Percentiles rank a stretch among this genome's conserved stretches.
phyloP scores from a whole-genome alignment of 2,329 filamentous ascomycete genomes.

The Xylaria sp. region DNA sequence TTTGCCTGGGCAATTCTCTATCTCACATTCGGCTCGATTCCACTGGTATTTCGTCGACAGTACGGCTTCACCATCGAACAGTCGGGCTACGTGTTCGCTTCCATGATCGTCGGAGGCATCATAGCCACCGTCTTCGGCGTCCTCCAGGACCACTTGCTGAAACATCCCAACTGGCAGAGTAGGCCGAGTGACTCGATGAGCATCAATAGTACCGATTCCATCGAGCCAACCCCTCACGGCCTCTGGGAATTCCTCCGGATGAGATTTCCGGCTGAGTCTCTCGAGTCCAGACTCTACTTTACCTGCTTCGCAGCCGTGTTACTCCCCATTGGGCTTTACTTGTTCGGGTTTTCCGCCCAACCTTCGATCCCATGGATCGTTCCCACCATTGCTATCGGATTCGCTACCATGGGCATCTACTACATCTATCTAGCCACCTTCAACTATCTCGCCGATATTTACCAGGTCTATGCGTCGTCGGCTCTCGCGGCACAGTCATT shows the following conservation, averaged over 20 bases:
- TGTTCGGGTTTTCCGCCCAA: slow-evolving; percentile 78
- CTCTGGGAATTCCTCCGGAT: slow-evolving; percentile 60
- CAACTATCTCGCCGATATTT: slow-evolving; percentile 91
- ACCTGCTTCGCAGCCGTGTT: slow-evolving; percentile 79
- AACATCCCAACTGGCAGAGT: slow-evolving; percentile 54
- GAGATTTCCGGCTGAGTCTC: slow-evolving; percentile 62
- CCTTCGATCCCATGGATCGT: slow-evolving; percentile 75
- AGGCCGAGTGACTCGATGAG: slow-evolving; percentile 47
- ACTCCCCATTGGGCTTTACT: slow-evolving; percentile 82
- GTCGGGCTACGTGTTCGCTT: slow-evolving; percentile 76
- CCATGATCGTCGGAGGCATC: slow-evolving; percentile 74
- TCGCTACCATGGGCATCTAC: slow-evolving; percentile 87
- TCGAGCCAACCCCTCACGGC: slow-evolving; percentile 40
- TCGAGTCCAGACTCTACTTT: slow-evolving; percentile 86
- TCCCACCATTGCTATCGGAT: slow-evolving; percentile 73
- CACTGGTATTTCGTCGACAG: slow-evolving; percentile 76
- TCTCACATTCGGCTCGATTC: slow-evolving; percentile 82
- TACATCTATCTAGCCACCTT: slow-evolving; percentile 88
- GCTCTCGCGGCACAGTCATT: slow-evolving; percentile 88
- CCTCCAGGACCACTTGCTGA: slow-evolving; percentile 74
- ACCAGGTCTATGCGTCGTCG: slow-evolving; percentile 84
- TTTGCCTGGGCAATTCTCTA: slow-evolving; percentile 94
- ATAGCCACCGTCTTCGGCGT: slow-evolving; percentile 76
- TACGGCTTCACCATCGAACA: slow-evolving; percentile 75
- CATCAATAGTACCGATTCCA: slow-evolving; percentile 38